Evolutionary conservation across 2,329 filamentous ascomycete species (phyloP).

Genomic region (Colletotrichum horii): DNA sequence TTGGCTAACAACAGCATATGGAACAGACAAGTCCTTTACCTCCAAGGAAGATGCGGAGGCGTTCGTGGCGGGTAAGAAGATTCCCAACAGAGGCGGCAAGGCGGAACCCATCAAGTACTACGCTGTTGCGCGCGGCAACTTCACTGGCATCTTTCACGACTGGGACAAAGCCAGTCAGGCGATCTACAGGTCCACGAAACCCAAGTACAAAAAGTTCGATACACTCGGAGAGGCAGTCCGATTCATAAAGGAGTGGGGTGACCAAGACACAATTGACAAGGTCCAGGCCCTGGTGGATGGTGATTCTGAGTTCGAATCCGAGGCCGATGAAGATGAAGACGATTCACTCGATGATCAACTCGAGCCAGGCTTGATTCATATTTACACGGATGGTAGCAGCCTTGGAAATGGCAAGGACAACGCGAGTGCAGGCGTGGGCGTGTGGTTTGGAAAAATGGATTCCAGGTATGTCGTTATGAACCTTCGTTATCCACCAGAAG

Average conservation of each 20-base stretch:
- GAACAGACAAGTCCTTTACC: constrained; percentile 79
- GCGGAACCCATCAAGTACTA: constrained; percentile 58
- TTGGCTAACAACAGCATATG: not conserved
- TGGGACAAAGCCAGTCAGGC: constrained; percentile 76
- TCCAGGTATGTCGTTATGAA: constrained; percentile 45
- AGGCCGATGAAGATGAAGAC: constrained; percentile 27
- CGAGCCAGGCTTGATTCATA: constrained; percentile 37
- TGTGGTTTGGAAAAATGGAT: constrained; percentile 66
- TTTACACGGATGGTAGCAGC: constrained; percentile 70
- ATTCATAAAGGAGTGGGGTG: constrained; percentile 67
- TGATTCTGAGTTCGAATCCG: constrained; percentile 25
- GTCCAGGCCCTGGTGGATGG: constrained; percentile 21
- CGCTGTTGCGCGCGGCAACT: constrained; percentile 63
- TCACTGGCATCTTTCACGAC: constrained; percentile 64
- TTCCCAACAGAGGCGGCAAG: constrained; percentile 36
- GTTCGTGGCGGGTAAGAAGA: constrained; percentile 70
- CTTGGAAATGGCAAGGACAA: constrained; percentile 61
- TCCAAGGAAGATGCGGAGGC: constrained; percentile 77
- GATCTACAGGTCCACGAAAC: constrained; percentile 74
- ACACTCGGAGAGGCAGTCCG: constrained; percentile 76
- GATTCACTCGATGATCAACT: constrained; percentile 21
- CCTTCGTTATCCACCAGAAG: no score
- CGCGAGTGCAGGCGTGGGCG: constrained; percentile 66
- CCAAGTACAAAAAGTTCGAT: constrained; percentile 72
- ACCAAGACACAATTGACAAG: constrained; percentile 40